Conservation (phyloP, 495 filamentous ascomycete genomes). For the Clohesyomyces aquaticus region DNA sequence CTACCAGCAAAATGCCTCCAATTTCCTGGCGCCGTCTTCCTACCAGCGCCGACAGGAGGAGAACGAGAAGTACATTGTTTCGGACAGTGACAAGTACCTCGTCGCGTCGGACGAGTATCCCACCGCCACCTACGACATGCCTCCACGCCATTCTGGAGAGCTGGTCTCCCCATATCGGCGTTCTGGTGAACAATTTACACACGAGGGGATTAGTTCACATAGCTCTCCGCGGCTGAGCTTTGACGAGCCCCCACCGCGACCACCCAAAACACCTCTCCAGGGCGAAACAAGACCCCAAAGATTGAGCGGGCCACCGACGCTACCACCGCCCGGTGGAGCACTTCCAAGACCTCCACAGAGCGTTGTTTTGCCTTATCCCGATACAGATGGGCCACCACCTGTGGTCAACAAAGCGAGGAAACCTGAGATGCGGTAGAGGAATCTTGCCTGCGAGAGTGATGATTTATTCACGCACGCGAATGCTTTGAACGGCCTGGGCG, state of each 20-base stretch:
- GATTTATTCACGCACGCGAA: not conserved
- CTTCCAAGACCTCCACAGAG: conserved; percentile 42
- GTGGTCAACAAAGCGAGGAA: conserved; percentile 82
- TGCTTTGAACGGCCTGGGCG: too few relatives aligned
- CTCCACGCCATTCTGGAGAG: conserved; percentile 38
- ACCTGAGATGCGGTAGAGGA: conserved; percentile 63
- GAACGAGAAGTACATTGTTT: conserved; percentile 62
- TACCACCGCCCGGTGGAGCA: conserved; percentile 62
- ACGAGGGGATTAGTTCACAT: conserved; percentile 44
- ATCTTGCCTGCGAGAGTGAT: not conserved
- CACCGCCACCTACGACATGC: conserved; percentile 42
- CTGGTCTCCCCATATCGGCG: conserved; percentile 42
- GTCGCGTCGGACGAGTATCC: conserved; percentile 61
- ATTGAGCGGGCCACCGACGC: conserved; percentile 6
- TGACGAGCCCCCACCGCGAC: conserved; percentile 66
- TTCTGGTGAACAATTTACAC: conserved; percentile 41
- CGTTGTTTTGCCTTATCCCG: conserved; percentile 70
- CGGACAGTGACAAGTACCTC: conserved; percentile 42
- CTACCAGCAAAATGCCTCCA: conserved; percentile 39
- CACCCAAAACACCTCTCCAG: conserved; percentile 40
- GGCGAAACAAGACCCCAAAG: conserved; percentile 5
- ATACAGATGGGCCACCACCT: conserved; percentile 80
- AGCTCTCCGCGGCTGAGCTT: conserved; percentile 53
- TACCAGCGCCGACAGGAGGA: conserved; percentile 46
- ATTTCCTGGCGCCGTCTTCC: conserved; percentile 16